A percentile compares a stretch with the other conserved stretches of the same genome.
phyloP scores from a whole-genome alignment of 768 basidiomycete species.

The Podaxis sp. region DNA sequence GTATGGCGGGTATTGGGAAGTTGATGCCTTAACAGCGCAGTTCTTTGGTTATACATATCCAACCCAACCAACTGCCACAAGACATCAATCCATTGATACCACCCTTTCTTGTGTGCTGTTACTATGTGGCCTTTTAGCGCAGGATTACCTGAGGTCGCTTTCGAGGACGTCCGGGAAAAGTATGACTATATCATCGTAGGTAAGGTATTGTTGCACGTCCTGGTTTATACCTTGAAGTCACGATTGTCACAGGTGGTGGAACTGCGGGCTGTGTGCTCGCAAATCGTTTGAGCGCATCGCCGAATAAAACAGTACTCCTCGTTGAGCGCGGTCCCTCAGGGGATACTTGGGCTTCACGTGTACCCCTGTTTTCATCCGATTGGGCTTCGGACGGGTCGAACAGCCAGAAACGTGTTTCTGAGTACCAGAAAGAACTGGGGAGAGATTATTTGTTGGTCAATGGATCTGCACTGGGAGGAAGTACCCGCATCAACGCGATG shows the following conservation, averaged over 20 bases:
- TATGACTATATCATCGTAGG: slow-evolving; percentile 20
- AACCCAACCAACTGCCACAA: too few relatives aligned
- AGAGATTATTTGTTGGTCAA: slow-evolving; percentile 31
- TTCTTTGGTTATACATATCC: too few relatives aligned
- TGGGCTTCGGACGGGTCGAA: slow-evolving; percentile 15
- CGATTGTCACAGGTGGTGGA: slow-evolving; percentile 43
- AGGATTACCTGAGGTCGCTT: not conserved
- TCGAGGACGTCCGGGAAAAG: slow-evolving; percentile 6
- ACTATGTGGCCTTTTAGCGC: slow-evolving; percentile 13
- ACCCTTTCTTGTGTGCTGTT: too few relatives aligned
- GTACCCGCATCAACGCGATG: slow-evolving; percentile 41
- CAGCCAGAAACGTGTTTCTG: slow-evolving; percentile 43
- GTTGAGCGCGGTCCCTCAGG: slow-evolving; percentile 58
- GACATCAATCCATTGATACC: too few relatives aligned
- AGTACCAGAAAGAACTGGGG: slow-evolving; percentile 38
- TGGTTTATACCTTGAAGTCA: not conserved
- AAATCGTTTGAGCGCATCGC: slow-evolving; percentile 53
- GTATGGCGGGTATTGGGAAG: too few relatives aligned
- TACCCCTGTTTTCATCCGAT: slow-evolving; percentile 11
- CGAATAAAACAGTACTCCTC: slow-evolving; percentile 46
- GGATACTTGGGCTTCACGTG: slow-evolving; percentile 23
- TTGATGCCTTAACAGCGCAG: too few relatives aligned
- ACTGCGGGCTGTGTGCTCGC: slow-evolving; percentile 62
- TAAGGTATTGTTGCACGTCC: slow-evolving; percentile 21
- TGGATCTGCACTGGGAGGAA: slow-evolving; percentile 27